These are phyloP conservation scores for Lactarius hatsudake DNA, from an alignment of 768 basidiomycete species.

Conservation along the genomic window DNA sequence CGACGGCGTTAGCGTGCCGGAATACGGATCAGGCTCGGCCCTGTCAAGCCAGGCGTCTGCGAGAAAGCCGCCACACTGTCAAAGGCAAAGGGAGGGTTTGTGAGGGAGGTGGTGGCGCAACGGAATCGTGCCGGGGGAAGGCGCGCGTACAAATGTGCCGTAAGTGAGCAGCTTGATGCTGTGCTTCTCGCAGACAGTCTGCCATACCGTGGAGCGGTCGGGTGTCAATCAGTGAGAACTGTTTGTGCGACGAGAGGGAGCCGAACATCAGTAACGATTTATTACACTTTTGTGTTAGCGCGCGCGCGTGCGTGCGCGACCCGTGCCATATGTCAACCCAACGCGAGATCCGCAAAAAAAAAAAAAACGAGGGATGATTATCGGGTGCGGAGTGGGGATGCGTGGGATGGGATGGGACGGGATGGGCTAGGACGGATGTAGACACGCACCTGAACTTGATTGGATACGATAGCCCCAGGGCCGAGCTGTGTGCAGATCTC, in stretches of 20 bases:
- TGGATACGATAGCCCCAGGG: conserved; percentile 69
- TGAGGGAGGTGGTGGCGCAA: conserved; percentile 1
- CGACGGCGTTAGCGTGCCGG: conserved; percentile 68
- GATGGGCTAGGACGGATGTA: too few species aligned
- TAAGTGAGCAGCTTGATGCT: conserved; percentile 75
- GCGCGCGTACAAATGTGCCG: conserved; percentile 63
- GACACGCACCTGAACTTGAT: conserved; percentile 71
- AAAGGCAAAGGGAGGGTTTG: neutral
- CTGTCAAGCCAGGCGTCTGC: conserved; percentile 69
- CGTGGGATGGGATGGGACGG: neutral
- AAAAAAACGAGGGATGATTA: neutral
- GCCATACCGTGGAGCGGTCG: conserved; percentile 76
- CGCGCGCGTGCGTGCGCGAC: neutral
- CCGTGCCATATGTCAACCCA: too few species aligned
- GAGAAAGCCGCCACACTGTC: conserved; percentile 80
- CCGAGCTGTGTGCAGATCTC: conserved; percentile 78
- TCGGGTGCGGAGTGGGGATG: neutral
- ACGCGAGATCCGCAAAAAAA: neutral
- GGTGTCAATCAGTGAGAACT: conserved; percentile 83
- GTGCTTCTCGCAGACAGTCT: conserved; percentile 70
- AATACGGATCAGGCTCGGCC: conserved; percentile 70
- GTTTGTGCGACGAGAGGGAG: neutral
- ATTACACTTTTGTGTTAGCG: neutral
- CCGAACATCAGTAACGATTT: neutral
- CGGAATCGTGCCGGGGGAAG: conserved; percentile 8